Evolutionary conservation across 1,284 basidiomycete species (phyloP).

Genomic region (Cryptococcus sp.): DNA sequence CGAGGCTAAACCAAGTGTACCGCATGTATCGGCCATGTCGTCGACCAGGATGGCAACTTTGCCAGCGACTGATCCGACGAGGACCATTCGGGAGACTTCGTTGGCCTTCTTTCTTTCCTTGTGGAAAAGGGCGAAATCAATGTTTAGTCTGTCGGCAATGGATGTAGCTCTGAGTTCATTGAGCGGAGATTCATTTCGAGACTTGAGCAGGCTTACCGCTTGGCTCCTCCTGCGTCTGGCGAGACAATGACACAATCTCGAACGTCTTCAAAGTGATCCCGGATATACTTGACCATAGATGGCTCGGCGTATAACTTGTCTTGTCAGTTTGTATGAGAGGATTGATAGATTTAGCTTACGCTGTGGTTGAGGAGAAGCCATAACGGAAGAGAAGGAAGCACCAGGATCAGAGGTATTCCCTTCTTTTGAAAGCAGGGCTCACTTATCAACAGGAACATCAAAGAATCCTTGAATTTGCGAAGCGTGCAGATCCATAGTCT

Average conservation of each 20-base stretch:
- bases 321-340: background rate
- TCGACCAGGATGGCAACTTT: slow-evolving; percentile 98
- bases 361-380: too few species aligned
- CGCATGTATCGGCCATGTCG: slow-evolving; percentile 99
- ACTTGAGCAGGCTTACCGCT: slow-evolving; percentile 60
- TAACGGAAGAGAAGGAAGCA: background rate
- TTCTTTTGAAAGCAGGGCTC: slow-evolving; percentile 49
- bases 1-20: slow-evolving; percentile 90
- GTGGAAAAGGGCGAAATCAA: slow-evolving; percentile 99
- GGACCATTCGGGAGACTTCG: slow-evolving; percentile 97
- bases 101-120: slow-evolving; percentile 99
- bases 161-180: slow-evolving; percentile 72
- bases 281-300: slow-evolving; percentile 90
- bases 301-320: slow-evolving; percentile 91
- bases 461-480: slow-evolving; percentile 99
- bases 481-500: slow-evolving; percentile 98
- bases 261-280: slow-evolving; percentile 75
- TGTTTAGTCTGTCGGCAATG: slow-evolving; percentile 91
- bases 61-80: slow-evolving; percentile 89
- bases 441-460: slow-evolving; percentile 99
- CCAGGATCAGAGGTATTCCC: slow-evolving; percentile 12
- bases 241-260: slow-evolving; percentile 92
- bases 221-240: slow-evolving; percentile 97
- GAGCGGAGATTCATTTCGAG: background rate
- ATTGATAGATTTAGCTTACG: too few species aligned